Evolutionary conservation across 2,329 filamentous ascomycete genomes (phyloP).

Genomic region (Botrytis deweyae): DNA sequence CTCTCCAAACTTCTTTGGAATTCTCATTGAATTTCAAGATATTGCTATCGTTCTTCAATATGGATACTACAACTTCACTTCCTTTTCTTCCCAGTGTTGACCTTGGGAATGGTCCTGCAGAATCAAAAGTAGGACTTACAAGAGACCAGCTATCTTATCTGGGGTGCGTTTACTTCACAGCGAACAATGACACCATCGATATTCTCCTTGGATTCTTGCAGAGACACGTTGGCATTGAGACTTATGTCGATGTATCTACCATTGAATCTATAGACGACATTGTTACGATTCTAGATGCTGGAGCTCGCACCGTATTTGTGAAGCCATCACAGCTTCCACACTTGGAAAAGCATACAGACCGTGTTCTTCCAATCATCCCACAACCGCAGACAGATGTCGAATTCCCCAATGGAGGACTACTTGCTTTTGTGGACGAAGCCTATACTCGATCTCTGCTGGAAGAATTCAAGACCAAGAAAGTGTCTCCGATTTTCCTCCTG

Average conservation of each 20-base stretch:
- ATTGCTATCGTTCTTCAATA: slow-evolving; percentile 38
- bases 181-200: slow-evolving; percentile 39
- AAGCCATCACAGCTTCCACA: slow-evolving; percentile 64
- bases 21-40: slow-evolving; percentile 2
- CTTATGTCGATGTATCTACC: slow-evolving; percentile 74
- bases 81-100: slow-evolving; percentile 62
- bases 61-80: slow-evolving; percentile 64
- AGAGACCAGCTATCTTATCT: slow-evolving; percentile 58
- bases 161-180: slow-evolving; percentile 58
- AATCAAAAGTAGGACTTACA: slow-evolving; percentile 54
- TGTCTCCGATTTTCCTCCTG: slow-evolving; percentile 36
- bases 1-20: slow-evolving; percentile 10
- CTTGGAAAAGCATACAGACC: slow-evolving; percentile 55
- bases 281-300: slow-evolving; percentile 77
- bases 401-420: slow-evolving; percentile 37
- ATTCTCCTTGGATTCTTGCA: slow-evolving; percentile 45
- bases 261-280: slow-evolving; percentile 71
- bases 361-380: slow-evolving; percentile 51
- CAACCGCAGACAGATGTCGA: slow-evolving; percentile 16
- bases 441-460: slow-evolving; percentile 37
- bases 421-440: slow-evolving; percentile 44
- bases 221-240: slow-evolving; percentile 53
- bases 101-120: slow-evolving; percentile 49
- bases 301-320: slow-evolving; percentile 83
- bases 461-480: slow-evolving; percentile 32